Evolutionary conservation across 2,329 filamentous ascomycete genomes (phyloP).

Genomic region (Lasiodiplodia sp.): DNA sequence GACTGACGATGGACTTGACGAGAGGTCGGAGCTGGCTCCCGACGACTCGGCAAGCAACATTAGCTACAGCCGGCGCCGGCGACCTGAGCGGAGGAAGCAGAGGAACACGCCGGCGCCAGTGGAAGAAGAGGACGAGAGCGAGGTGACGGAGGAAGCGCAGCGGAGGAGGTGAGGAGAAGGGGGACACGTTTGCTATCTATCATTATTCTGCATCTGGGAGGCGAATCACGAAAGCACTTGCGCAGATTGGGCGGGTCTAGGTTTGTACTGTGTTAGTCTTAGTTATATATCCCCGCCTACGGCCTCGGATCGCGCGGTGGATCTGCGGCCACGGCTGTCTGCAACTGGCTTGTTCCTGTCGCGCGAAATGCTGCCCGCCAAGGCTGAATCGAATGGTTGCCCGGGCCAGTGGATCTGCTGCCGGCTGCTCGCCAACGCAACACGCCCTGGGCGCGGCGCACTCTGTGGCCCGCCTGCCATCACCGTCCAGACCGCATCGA

Average conservation of each 20-base stretch:
- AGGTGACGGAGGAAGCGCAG: conserved; percentile 20
- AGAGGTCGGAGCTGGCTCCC: conserved; percentile 66
- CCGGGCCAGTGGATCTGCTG: not conserved
- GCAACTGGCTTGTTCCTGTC: conserved; percentile 21
- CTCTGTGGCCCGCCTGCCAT: conserved; percentile 7
- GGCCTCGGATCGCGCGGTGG: conserved; percentile 2
- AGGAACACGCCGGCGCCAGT: conserved; percentile 76
- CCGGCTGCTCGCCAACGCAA: conserved; percentile 14
- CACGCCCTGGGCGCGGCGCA: conserved; percentile 14
- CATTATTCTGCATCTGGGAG: conserved; percentile 17
- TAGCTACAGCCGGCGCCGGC: conserved; percentile 71
- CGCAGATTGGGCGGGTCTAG: conserved; percentile 7
- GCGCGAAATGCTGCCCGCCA: not conserved
- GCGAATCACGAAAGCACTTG: conserved; percentile 13
- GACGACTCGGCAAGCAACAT: conserved; percentile 86
- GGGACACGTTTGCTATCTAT: not conserved
- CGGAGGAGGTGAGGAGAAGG: conserved; percentile 2
- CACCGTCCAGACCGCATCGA: conserved; percentile 7
- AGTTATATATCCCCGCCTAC: conserved; percentile 24
- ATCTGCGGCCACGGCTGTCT: conserved; percentile 11
- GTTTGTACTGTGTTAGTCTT: conserved; percentile 4
- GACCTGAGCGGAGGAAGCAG: conserved; percentile 72
- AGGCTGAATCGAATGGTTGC: not conserved
- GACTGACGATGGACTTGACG: conserved; percentile 43
- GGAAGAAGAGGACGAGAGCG: conserved; percentile 68